These are phyloP conservation scores for Eragrostis curvula DNA, from an alignment of 176 grass and related monocot genomes.

Conservation along the genomic window DNA sequence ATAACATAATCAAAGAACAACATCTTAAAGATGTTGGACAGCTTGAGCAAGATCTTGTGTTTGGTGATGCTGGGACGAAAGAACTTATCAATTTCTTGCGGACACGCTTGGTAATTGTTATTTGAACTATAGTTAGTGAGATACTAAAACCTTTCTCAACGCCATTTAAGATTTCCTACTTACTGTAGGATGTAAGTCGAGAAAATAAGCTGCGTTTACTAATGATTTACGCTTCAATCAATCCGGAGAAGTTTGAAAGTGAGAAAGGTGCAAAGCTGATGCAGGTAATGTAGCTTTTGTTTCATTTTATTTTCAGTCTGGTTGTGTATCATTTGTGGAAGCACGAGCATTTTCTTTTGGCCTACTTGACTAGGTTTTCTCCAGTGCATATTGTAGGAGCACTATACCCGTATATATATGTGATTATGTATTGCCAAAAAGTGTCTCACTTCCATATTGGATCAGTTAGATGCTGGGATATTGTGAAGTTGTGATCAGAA, in stretches of 20 bases:
- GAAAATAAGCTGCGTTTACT: constrained; percentile 79
- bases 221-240: constrained; percentile 71
- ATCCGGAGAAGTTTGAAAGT: constrained; percentile 78
- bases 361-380: neutral
- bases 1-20: constrained; percentile 68
- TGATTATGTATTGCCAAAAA: neutral
- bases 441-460: neutral
- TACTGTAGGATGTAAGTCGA: constrained; percentile 64
- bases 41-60: constrained; percentile 81
- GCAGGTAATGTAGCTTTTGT: constrained; percentile 60
- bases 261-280: constrained; percentile 72
- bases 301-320: constrained; percentile 4
- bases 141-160: neutral
- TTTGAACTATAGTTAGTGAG: constrained; percentile 30
- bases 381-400: neutral
- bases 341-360: neutral
- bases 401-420: neutral
- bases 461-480: neutral
- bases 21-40: constrained; percentile 74
- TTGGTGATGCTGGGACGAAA: constrained; percentile 83
- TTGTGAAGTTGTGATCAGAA: neutral
- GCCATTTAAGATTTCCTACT: constrained; percentile 28
- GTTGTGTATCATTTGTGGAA: neutral
- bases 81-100: constrained; percentile 83
- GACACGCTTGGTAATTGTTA: constrained; percentile 54